A percentile compares a stretch with the other conserved stretches of the same genome.
These are phyloP conservation scores for Citrus unshiu DNA, from an alignment of 345 rosid genomes.

Conservation along the genomic window DNA sequence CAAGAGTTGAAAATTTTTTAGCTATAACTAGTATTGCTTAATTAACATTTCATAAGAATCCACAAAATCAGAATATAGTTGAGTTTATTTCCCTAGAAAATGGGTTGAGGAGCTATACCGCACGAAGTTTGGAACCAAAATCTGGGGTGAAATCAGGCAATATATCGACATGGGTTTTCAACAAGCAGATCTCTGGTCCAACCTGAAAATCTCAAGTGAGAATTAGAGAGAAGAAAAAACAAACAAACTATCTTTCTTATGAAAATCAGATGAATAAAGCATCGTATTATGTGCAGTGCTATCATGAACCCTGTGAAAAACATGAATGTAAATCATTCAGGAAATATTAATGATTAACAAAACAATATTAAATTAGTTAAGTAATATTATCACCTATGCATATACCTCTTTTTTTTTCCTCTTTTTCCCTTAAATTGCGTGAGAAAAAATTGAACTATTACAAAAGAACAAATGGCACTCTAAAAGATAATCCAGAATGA, in stretches of 20 bases:
- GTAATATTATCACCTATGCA: background rate
- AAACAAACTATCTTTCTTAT: background rate
- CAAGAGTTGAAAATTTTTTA: background rate
- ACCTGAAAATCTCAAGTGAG: constrained; percentile 43
- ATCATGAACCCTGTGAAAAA: background rate
- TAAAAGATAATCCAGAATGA: background rate
- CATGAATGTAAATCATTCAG: background rate
- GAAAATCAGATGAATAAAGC: background rate
- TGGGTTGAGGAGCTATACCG: constrained; percentile 37
- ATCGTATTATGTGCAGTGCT: background rate
- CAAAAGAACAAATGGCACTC: background rate
- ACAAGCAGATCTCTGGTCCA: constrained; percentile 90
- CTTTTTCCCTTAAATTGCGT: too few species aligned
- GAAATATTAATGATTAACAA: background rate
- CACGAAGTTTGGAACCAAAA: constrained; percentile 82
- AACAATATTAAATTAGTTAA: background rate
- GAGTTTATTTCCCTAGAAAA: background rate
- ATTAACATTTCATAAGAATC: background rate
- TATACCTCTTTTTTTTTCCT: too few species aligned
- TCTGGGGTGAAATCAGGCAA: constrained; percentile 89
- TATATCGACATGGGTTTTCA: constrained; percentile 97
- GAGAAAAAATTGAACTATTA: too few species aligned
- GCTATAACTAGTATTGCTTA: background rate
- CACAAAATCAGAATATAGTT: background rate
- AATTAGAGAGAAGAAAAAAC: background rate